Conservation (phyloP, 2,329 filamentous ascomycete genomes). For the Tolypocladium sp. region DNA sequence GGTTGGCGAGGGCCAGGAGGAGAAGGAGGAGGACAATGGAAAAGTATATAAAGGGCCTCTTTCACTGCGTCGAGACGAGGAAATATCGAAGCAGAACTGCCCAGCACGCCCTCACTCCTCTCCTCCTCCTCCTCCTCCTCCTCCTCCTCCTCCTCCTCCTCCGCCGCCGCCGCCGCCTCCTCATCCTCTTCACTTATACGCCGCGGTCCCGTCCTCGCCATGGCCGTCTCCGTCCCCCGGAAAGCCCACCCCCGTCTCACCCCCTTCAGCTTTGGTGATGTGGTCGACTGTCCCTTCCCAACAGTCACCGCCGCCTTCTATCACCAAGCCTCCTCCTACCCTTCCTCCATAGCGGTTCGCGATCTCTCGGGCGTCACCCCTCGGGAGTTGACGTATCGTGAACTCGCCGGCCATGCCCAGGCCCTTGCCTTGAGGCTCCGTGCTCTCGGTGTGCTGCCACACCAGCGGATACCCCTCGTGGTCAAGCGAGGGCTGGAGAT, state of each 20-base stretch:
- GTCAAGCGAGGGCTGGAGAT: constrained; percentile 46
- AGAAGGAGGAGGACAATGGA: not conserved
- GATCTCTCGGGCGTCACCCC: constrained; percentile 18
- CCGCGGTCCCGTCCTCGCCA: not conserved
- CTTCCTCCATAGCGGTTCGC: constrained; percentile 28
- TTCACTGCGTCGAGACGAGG: not conserved
- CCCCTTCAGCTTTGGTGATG: constrained; percentile 6
- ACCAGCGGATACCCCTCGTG: constrained; percentile 44
- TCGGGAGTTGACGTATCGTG: constrained; percentile 31
- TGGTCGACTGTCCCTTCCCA: constrained; percentile 21
- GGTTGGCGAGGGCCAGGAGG: constrained; percentile 1
- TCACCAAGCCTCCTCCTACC: constrained; percentile 24
- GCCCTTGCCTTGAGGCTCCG: constrained; percentile 29
- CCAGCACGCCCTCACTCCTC: not conserved
- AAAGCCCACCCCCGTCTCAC: constrained; percentile 2
- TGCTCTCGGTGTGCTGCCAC: constrained; percentile 27
- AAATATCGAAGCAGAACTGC: not conserved
- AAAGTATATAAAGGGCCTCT: constrained; percentile 9
- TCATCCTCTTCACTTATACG: not conserved
- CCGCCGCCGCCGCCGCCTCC: not conserved
- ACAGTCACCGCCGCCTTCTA: constrained; percentile 29
- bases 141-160: not conserved
- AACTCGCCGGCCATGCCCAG: constrained; percentile 33
- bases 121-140: not conserved
- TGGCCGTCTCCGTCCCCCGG: constrained; percentile 4